Percentiles rank a stretch among this genome's conserved stretches.
phyloP scores from a whole-genome alignment of 2,329 filamentous ascomycete species.

The Orbilia ellipsospora region DNA sequence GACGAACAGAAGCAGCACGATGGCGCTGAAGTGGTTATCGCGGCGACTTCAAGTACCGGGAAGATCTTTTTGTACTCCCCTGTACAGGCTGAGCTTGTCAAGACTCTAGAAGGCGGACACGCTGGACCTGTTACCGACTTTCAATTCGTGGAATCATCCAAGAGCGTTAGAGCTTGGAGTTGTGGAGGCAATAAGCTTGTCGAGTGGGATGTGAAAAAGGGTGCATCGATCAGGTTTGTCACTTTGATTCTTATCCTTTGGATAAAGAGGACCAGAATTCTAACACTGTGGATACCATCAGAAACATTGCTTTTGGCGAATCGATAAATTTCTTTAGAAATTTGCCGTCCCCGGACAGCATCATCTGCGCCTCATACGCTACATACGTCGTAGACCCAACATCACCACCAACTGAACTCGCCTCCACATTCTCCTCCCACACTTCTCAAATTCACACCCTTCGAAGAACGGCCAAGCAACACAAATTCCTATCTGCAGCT shows the following conservation, averaged over 20 bases:
- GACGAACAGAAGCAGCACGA: slow-evolving; percentile 26
- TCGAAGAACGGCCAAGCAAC: slow-evolving; percentile 61
- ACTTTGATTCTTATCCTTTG: background rate
- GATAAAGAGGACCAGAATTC: too few species aligned
- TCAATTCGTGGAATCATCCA: slow-evolving; percentile 64
- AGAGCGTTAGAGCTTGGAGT: slow-evolving; percentile 66
- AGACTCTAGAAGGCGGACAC: slow-evolving; percentile 64
- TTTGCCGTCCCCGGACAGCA: slow-evolving; percentile 58
- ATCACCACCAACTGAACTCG: slow-evolving; percentile 61
- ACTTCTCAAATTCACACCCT: slow-evolving; percentile 66
- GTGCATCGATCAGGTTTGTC: slow-evolving; percentile 64
- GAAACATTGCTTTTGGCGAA: slow-evolving; percentile 59
- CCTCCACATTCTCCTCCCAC: slow-evolving; percentile 65
- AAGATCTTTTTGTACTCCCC: slow-evolving; percentile 67
- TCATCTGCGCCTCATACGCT: slow-evolving; percentile 67
- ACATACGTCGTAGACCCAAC: slow-evolving; percentile 65
- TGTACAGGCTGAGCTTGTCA: slow-evolving; percentile 65
- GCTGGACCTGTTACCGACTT: slow-evolving; percentile 66
- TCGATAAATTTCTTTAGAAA: slow-evolving; percentile 64
- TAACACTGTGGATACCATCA: background rate
- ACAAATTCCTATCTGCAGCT: slow-evolving; percentile 65
- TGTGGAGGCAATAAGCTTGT: slow-evolving; percentile 68
- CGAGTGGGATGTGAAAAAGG: slow-evolving; percentile 67
- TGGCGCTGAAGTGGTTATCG: slow-evolving; percentile 63
- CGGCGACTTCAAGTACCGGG: slow-evolving; percentile 66